Conservation (phyloP, 2,329 filamentous ascomycete species). For the Pestalotiopsis sp. region DNA sequence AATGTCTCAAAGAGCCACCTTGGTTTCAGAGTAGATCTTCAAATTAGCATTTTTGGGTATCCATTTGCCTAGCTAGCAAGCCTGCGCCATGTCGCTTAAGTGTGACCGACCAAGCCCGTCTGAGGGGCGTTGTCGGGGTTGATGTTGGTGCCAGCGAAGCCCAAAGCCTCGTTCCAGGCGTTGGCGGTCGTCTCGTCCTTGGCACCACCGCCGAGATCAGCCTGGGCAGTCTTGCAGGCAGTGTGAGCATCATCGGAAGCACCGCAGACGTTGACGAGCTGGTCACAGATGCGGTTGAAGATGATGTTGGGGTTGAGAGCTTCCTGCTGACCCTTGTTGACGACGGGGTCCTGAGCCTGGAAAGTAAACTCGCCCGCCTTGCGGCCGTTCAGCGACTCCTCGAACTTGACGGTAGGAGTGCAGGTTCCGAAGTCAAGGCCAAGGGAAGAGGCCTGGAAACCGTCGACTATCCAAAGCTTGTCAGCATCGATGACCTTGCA, state of each 20-base stretch:
- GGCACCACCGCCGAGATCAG: constrained; percentile 29
- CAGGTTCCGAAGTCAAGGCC: constrained; percentile 54
- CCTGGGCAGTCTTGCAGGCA: constrained; percentile 53
- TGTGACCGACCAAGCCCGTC: constrained; percentile 37
- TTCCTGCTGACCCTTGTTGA: constrained; percentile 64
- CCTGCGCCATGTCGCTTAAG: constrained; percentile 19
- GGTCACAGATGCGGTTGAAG: constrained; percentile 70
- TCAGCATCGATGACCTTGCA: neutral
- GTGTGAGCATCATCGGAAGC: constrained; percentile 60
- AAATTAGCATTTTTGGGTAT: neutral
- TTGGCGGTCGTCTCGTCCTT: constrained; percentile 37
- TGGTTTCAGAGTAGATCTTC: neutral
- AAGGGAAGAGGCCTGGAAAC: constrained; percentile 29
- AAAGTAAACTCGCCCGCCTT: constrained; percentile 63
- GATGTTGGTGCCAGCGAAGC: constrained; percentile 38
- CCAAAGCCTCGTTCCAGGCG: constrained; percentile 40
- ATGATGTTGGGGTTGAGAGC: constrained; percentile 74
- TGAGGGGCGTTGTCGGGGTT: constrained; percentile 39
- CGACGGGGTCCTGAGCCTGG: constrained; percentile 62
- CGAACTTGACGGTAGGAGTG: constrained; percentile 59
- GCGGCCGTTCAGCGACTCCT: constrained; percentile 57
- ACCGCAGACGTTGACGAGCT: constrained; percentile 65
- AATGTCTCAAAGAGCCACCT: neutral
- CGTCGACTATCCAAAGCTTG: constrained; percentile 21
- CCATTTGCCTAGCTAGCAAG: neutral